Conservation (phyloP, 1,284 basidiomycete genomes). For the Cutaneotrichosporon arboriforme region DNA sequence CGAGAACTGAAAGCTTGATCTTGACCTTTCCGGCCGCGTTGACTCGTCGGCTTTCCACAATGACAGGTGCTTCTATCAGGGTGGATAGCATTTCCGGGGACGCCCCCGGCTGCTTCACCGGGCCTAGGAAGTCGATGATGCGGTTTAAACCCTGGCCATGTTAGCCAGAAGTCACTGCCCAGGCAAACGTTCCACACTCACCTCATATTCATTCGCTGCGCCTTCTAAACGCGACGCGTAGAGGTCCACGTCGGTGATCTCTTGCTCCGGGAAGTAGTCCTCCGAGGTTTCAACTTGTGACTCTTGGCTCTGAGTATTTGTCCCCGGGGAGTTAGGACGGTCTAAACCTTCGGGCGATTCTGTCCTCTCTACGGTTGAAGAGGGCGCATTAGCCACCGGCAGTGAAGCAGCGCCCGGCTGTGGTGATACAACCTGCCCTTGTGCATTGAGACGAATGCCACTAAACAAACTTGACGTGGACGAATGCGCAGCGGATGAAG, state of each 20-base stretch:
- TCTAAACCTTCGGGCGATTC: too few relatives aligned
- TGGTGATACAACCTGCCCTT: too few relatives aligned
- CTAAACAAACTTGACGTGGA: not conserved
- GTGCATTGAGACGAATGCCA: not conserved
- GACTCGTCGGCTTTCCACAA: slow-evolving; percentile 60
- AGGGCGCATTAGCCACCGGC: too few relatives aligned
- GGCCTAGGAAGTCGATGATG: slow-evolving; percentile 61
- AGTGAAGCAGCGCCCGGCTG: too few relatives aligned
- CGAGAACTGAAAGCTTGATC: slow-evolving; percentile 67
- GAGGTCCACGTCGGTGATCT: slow-evolving; percentile 57
- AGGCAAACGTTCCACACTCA: slow-evolving; percentile 42
- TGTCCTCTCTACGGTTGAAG: too few relatives aligned
- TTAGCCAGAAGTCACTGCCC: not conserved
- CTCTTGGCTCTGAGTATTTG: too few relatives aligned
- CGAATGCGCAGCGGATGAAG: not conserved
- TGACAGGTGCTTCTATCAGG: slow-evolving; percentile 59
- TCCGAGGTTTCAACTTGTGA: too few relatives aligned
- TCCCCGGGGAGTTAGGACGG: too few relatives aligned
- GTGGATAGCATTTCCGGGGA: slow-evolving; percentile 38
- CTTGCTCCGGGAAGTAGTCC: not conserved
- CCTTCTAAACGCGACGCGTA: slow-evolving; percentile 55
- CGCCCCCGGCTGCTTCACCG: slow-evolving; percentile 47
- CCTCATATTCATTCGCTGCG: slow-evolving; percentile 58
- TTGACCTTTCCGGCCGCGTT: slow-evolving; percentile 68
- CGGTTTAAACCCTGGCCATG: slow-evolving; percentile 54